Evolutionary conservation across 2,329 filamentous ascomycete genomes (phyloP), one percentile per base, ranked within the genome.

Genomic region (Talaromyces islandicus): DNA sequence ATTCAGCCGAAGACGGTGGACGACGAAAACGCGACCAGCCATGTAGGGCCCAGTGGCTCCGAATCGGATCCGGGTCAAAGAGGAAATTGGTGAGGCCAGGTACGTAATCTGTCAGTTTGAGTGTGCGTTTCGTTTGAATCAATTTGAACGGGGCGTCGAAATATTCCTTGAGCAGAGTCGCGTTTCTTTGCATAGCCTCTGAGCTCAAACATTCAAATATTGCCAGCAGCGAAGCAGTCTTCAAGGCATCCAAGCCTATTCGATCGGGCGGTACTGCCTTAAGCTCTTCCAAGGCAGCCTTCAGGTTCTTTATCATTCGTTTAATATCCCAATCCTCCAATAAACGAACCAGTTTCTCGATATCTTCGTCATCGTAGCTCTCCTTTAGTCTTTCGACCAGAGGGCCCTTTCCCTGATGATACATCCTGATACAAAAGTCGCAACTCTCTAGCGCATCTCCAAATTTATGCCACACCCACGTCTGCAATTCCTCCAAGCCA

Each of bases 161-260:
- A 64, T 87, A 81, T 29, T 78, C 67, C 59, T 75, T 70, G 24
- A 88, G 72, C 21, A 82, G 73, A 19, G 77, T 73, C 59, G 85
- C 81, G 64, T 83, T 79, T 24, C 77, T 74, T 62, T 97, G 80
- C 70, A 95, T 91, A 0, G 88, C 82, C 65, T 92, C 85, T 72
- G 89, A 96, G 72, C 92, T 96, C 56, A 97, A 78, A 0, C 89
- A 88, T 72, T 97, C 93, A 68, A 95, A 96, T 30, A 97, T 84
- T 11, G 91, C 88, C 61, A 94, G 84, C 56, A 95, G 83, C 7
- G 90, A 85, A 29, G 84, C 78, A 1, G 82, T 77, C 29, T 83
- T 80, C 27, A 86, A 71, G 27, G 79, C 73, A 57, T 74, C 72
- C 38, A 85, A 77, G 24, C 75, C 78, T 43, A 85, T 80, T 60